These are phyloP conservation scores for Camelina hispida DNA, from an alignment of 345 rosid species.

Conservation along the genomic window DNA sequence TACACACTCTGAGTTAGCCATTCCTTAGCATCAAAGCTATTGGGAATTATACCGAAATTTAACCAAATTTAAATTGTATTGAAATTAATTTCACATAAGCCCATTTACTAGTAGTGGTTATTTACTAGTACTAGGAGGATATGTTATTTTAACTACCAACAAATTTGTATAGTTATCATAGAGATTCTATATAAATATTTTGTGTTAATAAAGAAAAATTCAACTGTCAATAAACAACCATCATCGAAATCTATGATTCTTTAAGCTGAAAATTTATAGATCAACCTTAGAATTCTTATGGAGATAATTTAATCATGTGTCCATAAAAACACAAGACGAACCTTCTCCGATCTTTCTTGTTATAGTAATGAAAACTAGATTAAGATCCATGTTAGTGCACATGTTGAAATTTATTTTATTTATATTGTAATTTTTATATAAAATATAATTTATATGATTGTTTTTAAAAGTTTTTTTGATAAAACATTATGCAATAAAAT, in stretches of 20 bases:
- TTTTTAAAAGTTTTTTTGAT: no score
- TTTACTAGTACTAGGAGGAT: not conserved
- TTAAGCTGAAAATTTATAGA: not conserved
- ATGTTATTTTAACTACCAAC: not conserved
- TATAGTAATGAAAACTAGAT: constrained; percentile 8
- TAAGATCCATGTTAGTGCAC: no score
- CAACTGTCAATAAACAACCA: not conserved
- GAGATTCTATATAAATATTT: not conserved
- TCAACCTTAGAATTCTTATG: not conserved
- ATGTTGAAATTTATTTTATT: no score
- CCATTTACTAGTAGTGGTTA: not conserved
- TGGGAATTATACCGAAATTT: not conserved
- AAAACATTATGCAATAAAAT: no score
- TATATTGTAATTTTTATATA: no score
- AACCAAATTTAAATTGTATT: not conserved
- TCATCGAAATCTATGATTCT: not conserved
- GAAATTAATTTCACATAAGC: not conserved
- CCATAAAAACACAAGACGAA: constrained; percentile 20
- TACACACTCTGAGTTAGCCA: not conserved
- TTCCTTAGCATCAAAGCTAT: constrained; percentile 39
- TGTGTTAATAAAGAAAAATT: not conserved
- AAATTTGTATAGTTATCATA: no score
- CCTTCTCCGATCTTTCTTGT: not conserved
- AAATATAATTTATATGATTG: no score
- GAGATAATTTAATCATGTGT: not conserved